Evolutionary conservation across 495 filamentous ascomycete genomes (phyloP).

Genomic region (Penicillium silybi): DNA sequence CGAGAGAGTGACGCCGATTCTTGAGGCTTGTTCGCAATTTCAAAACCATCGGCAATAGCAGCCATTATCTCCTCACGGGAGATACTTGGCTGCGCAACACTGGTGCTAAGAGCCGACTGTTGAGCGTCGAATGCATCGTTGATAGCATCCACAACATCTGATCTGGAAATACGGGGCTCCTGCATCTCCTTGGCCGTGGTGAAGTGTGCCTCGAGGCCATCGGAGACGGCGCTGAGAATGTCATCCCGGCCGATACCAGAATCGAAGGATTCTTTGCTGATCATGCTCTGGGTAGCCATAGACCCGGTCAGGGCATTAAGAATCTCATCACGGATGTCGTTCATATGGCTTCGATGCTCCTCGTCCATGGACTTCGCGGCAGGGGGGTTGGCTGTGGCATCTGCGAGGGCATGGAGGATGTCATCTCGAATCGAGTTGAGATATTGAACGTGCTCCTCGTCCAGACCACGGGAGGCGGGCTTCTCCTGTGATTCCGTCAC

Average conservation of each 20-base stretch:
- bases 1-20: constrained; percentile 37
- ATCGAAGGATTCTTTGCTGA: constrained; percentile 44
- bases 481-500: constrained; percentile 36
- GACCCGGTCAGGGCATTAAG: constrained; percentile 37
- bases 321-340: constrained; percentile 38
- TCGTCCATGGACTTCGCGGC: constrained; percentile 15
- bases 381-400: neutral
- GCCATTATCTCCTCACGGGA: constrained; percentile 44
- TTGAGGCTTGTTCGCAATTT: constrained; percentile 17
- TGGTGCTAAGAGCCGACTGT: constrained; percentile 31
- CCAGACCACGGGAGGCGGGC: constrained; percentile 9
- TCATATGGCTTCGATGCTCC: constrained; percentile 26
- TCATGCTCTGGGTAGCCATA: constrained; percentile 40
- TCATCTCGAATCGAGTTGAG: constrained; percentile 26
- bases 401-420: neutral
- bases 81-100: constrained; percentile 3
- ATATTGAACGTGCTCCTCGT: constrained; percentile 22
- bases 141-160: constrained; percentile 51
- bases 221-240: constrained; percentile 41
- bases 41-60: constrained; percentile 50
- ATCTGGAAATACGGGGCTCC: constrained; percentile 38
- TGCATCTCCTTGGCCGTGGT: constrained; percentile 34
- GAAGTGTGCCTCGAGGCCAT: constrained; percentile 42
- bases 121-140: constrained; percentile 51
- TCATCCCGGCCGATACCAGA: constrained; percentile 46